Percentiles rank a stretch among this genome's conserved stretches.
phyloP scores from a whole-genome alignment of 1,284 basidiomycete species.

The Ceratobasidium sp. region DNA sequence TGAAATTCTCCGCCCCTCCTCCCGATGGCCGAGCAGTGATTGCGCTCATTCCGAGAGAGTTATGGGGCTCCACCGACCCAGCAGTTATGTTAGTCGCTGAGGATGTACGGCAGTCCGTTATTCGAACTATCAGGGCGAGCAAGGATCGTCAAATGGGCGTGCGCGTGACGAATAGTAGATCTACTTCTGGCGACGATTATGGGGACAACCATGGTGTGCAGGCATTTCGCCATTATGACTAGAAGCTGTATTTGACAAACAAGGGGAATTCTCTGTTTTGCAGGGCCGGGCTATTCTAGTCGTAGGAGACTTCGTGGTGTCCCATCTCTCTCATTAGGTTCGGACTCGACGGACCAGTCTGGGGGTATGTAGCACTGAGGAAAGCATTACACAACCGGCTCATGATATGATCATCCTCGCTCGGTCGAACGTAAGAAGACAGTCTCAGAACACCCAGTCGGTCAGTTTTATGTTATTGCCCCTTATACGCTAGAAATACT shows the following conservation, averaged over 20 bases:
- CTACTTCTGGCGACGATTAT: conserved; percentile 3
- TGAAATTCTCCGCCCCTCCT: conserved; percentile 19
- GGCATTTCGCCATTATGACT: too few relatives aligned
- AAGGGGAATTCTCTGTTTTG: background rate
- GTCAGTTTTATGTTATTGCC: too few relatives aligned
- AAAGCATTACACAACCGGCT: background rate
- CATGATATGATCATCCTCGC: too few relatives aligned
- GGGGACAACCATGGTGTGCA: conserved; percentile 4
- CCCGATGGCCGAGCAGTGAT: conserved; percentile 21
- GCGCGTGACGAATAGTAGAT: conserved; percentile 10
- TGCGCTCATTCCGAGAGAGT: conserved; percentile 31
- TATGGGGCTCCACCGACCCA: conserved; percentile 25
- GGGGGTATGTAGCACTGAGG: background rate
- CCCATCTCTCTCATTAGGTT: conserved; percentile 22
- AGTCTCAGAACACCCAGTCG: conserved; percentile 17
- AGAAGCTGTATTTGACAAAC: background rate
- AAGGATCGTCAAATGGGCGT: conserved; percentile 34
- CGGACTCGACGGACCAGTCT: conserved; percentile 26
- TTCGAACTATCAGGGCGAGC: conserved; percentile 19
- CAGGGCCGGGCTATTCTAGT: conserved; percentile 1
- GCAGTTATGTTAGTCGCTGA: conserved; percentile 5
- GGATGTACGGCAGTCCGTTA: conserved; percentile 28
- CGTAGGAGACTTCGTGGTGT: conserved; percentile 14
- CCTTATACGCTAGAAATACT: too few relatives aligned
- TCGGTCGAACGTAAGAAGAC: background rate